Percentiles rank a stretch among this genome's conserved stretches.
phyloP scores from a whole-genome alignment of 2,329 filamentous ascomycete genomes.

The Fusarium longipes region DNA sequence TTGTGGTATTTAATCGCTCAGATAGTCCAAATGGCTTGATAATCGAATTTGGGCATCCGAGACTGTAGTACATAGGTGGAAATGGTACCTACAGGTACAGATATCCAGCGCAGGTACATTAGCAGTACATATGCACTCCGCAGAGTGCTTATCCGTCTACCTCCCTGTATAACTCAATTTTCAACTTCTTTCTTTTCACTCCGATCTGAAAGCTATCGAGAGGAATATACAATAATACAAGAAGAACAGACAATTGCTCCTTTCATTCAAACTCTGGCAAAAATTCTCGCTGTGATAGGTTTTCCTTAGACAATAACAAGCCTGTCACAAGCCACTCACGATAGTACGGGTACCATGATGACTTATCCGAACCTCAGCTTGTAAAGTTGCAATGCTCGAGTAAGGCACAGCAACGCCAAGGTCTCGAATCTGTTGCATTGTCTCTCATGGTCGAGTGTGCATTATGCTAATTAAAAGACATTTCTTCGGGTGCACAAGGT shows the following conservation, averaged over 20 bases:
- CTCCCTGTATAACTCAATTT: neutral
- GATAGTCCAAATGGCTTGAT: neutral
- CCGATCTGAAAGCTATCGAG: neutral
- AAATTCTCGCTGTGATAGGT: neutral
- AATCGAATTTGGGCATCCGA: neutral
- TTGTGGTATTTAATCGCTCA: neutral
- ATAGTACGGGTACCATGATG: neutral
- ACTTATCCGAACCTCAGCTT: conserved; percentile 14
- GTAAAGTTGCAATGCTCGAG: neutral
- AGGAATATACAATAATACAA: neutral
- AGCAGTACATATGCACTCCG: neutral
- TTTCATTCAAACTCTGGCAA: neutral
- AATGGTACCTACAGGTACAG: neutral
- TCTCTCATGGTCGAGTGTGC: neutral
- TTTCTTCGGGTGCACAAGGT: neutral
- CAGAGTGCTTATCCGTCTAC: neutral
- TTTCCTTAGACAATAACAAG: neutral
- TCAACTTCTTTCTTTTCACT: neutral
- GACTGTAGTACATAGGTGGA: neutral
- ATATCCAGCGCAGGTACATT: neutral
- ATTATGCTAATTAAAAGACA: conserved; percentile 1
- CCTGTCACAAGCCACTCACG: neutral
- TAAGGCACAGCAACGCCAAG: conserved; percentile 4
- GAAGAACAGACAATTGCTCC: neutral
- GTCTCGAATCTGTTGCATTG: neutral